Conservation (phyloP, 2,329 filamentous ascomycete genomes). For the Ceratocystis colombiana region DNA sequence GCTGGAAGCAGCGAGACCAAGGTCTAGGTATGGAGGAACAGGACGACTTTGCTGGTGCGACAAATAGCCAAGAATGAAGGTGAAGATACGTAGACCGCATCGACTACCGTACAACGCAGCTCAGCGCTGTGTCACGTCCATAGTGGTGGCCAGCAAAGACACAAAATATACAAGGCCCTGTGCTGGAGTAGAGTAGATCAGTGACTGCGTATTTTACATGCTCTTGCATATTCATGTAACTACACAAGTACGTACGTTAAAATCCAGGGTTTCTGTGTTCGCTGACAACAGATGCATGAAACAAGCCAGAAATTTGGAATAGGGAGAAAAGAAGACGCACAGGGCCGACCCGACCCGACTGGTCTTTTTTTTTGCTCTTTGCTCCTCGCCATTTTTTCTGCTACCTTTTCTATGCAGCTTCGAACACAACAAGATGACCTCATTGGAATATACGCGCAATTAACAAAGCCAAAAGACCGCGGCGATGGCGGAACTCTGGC, state of each 20-base stretch:
- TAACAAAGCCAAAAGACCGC: not conserved
- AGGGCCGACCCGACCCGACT: not conserved
- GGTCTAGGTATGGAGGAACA: slow-evolving; percentile 1
- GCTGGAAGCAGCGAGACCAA: slow-evolving; percentile 5
- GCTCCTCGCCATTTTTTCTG: slow-evolving; percentile 11
- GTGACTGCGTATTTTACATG: not conserved
- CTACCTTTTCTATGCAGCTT: not conserved
- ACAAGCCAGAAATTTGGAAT: too few relatives aligned
- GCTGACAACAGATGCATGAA: too few relatives aligned
- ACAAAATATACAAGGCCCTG: not conserved
- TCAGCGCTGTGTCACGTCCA: not conserved
- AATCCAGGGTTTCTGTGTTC: not conserved
- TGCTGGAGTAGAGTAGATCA: not conserved
- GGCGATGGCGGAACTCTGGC: slow-evolving; percentile 2
- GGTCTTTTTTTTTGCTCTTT: not conserved
- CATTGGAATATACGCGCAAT: not conserved
- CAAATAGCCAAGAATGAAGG: too few relatives aligned
- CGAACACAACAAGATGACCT: slow-evolving; percentile 4
- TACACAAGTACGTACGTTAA: too few relatives aligned
- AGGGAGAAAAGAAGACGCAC: too few relatives aligned
- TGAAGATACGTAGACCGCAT: too few relatives aligned
- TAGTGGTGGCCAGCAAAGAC: not conserved
- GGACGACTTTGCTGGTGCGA: too few relatives aligned
- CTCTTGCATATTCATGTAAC: not conserved
- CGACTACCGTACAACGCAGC: too few relatives aligned